phyloP scores from a whole-genome alignment of 202 grass and related monocot genomes.

The Schoenoplectus tabernaemontani region DNA sequence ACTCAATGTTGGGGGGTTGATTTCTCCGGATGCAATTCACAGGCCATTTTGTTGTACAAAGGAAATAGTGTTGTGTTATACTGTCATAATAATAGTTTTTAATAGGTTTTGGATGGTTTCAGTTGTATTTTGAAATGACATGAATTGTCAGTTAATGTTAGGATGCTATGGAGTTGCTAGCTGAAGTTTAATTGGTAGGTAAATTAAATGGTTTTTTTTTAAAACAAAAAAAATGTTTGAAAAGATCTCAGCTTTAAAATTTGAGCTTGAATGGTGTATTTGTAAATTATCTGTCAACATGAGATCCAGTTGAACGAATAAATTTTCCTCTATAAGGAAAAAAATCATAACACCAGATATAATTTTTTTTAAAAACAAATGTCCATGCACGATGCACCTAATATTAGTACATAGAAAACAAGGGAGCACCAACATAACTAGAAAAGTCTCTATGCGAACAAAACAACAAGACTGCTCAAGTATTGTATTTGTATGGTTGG shows the following conservation, averaged over 20 bases:
- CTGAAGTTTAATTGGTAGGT: background rate
- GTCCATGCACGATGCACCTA: too few relatives aligned
- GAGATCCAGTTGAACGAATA: background rate
- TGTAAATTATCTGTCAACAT: background rate
- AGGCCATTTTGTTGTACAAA: slow-evolving; percentile 7
- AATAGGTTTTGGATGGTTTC: slow-evolving; percentile 10
- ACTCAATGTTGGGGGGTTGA: too few relatives aligned
- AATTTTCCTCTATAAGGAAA: background rate
- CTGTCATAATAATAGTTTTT: background rate
- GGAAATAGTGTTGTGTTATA: slow-evolving; percentile 10
- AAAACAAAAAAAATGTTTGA: background rate
- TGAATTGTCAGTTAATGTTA: slow-evolving; percentile 23
- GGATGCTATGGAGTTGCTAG: background rate
- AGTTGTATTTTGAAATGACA: background rate
- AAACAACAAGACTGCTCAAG: background rate
- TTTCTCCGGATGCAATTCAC: background rate
- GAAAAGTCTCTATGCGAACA: background rate
- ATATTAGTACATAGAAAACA: background rate
- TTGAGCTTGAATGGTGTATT: too few relatives aligned
- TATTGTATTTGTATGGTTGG: too few relatives aligned
- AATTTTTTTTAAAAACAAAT: background rate
- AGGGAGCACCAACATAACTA: background rate
- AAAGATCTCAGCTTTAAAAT: too few relatives aligned
- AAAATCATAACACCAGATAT: background rate
- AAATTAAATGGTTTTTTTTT: background rate